Evolutionary conservation across 345 rosid species (phyloP), one percentile per base, ranked within the genome.

Genomic region (Pistacia atlantica): DNA sequence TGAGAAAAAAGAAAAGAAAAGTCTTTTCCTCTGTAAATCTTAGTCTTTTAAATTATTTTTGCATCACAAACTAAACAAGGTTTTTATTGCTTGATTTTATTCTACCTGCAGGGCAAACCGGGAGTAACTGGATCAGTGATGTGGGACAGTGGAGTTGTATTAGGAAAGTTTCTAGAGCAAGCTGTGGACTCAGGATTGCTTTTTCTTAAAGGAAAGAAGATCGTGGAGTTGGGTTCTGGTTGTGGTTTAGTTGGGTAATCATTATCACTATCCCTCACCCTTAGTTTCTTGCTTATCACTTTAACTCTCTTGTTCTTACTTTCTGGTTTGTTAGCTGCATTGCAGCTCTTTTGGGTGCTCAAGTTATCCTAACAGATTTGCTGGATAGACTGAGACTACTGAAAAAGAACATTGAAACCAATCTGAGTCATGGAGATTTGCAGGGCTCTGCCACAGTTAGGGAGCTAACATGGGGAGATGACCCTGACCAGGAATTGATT

Each of bases 231-330:
- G 82, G 97, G 98, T 63, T 90, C 97, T 66, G 98, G 97, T 51
- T 95, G 97, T 83, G 97, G 98, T 80, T 87, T 95, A 83, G 98
- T 90, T 66, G 97, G 98, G 98, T 93, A 86, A 81, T 78, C 52
- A 20, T 48, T 52, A 33, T 0, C 31, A 17, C 37, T 45, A 71
- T n/a, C 11, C 20, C 14, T 35, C 22, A 28, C 6, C 16, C 56
- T 65, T 16, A 65, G 31, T 20, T 37, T 17, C 17, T 57, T 74
- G 65, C 72, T 67, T 57, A 35, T 63, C 38, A 20, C 33, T 75
- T 67, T 14, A 52, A 81, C 25, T 33, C 25, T 76, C 55, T 60
- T 54, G 18, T 76, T 52, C 65, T 25, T 12, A 12, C 56, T 12
- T 81, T 74, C 48, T 71, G 20, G 20, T 80, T 73, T 79, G 79